Evolutionary conservation across 2,329 filamentous ascomycete species (phyloP).

Genomic region (Torrubiellomyces zombiae): DNA sequence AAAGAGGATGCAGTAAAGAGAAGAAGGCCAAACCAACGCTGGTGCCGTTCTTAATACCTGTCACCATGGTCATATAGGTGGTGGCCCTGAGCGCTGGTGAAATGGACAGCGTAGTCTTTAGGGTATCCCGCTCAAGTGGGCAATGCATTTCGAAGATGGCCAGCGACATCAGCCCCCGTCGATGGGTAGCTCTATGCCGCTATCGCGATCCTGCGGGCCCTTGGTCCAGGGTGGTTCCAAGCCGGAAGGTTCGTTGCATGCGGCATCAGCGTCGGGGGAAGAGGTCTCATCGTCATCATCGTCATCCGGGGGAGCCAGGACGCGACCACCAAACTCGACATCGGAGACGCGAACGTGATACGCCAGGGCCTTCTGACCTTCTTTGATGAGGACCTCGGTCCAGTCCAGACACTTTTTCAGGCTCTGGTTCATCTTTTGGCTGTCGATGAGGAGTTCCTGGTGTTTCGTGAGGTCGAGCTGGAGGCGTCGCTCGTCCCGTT

Average conservation of each 20-base stretch:
- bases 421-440: constrained; percentile 89
- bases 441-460: constrained; percentile 73
- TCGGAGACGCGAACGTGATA: constrained; percentile 69
- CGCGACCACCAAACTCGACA: constrained; percentile 63
- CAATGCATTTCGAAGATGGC: too few species aligned
- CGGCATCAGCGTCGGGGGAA: constrained; percentile 6
- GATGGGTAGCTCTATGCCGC: constrained; percentile 30
- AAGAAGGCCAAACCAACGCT: too few species aligned
- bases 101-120: too few species aligned
- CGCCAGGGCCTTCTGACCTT: constrained; percentile 72
- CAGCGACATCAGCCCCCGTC: constrained; percentile 20
- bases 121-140: too few species aligned
- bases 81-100: too few species aligned
- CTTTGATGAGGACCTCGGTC: constrained; percentile 79
- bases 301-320: constrained; percentile 54
- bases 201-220: constrained; percentile 31
- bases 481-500: constrained; percentile 67
- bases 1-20: too few species aligned
- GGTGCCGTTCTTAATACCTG: too few species aligned
- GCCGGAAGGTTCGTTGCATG: constrained; percentile 8
- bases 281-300: constrained; percentile 20
- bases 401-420: constrained; percentile 77
- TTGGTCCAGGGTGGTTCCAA: constrained; percentile 17
- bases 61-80: too few species aligned
- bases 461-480: constrained; percentile 76